A percentile compares a stretch with the other conserved stretches of the same genome.
Evolutionary conservation across 1,284 basidiomycete genomes (phyloP).

Genomic region (Apiotrichum akiyoshidainum): DNA sequence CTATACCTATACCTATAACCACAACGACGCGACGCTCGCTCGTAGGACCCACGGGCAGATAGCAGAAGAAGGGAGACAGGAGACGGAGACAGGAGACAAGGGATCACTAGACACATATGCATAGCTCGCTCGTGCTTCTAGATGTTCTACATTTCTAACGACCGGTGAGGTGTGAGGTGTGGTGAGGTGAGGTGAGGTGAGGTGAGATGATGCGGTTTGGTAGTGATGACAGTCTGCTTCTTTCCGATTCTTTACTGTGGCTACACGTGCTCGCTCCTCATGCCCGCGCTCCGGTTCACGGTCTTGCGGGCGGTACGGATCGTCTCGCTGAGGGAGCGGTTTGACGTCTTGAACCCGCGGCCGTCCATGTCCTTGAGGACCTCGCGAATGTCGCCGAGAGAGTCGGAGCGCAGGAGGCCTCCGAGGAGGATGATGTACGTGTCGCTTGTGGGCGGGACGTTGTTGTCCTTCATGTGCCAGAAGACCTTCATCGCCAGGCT

Average conservation of each 20-base stretch:
- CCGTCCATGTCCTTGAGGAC: constrained; percentile 61
- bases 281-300: neutral
- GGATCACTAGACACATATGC: constrained; percentile 4
- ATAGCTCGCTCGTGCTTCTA: constrained; percentile 1
- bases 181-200: no score
- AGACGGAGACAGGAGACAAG: no score
- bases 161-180: neutral
- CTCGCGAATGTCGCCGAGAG: constrained; percentile 55
- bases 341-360: constrained; percentile 47
- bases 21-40: no score
- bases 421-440: constrained; percentile 72
- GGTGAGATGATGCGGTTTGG: neutral
- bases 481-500: constrained; percentile 57
- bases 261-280: constrained; percentile 1
- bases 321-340: constrained; percentile 51
- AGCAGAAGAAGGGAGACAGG: no score
- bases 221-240: neutral
- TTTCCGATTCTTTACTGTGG: neutral
- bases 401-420: constrained; percentile 57
- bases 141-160: constrained; percentile 3
- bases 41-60: no score
- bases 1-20: no score
- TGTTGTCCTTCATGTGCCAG: constrained; percentile 60
- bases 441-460: constrained; percentile 58
- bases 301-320: constrained; percentile 27